phyloP scores from a whole-genome alignment of 140 eudicot genomes.

The Anethum foeniculum region DNA sequence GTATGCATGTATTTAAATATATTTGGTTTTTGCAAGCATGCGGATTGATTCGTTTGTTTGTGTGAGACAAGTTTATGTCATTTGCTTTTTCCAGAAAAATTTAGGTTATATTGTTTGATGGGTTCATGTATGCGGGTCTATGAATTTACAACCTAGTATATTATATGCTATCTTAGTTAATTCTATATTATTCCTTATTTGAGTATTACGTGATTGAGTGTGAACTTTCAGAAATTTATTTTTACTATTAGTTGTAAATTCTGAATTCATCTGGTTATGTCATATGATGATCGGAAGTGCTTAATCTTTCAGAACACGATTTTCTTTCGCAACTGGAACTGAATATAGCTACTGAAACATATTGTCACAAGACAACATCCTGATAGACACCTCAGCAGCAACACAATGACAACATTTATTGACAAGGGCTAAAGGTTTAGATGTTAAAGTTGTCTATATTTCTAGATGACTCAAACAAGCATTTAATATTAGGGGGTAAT shows the following conservation, averaged over 20 bases:
- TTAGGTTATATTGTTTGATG: too few relatives aligned
- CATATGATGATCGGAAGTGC: background rate
- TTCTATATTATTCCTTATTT: too few relatives aligned
- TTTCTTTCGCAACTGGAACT: background rate
- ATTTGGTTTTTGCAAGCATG: background rate
- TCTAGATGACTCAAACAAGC: background rate
- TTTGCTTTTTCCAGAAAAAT: too few relatives aligned
- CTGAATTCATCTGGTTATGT: background rate
- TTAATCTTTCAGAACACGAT: background rate
- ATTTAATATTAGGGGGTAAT: background rate
- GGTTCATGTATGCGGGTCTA: too few relatives aligned
- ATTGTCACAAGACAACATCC: background rate
- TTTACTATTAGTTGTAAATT: background rate
- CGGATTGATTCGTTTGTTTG: background rate
- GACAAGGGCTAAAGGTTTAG: constrained; percentile 4
- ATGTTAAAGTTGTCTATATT: background rate
- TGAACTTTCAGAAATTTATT: background rate
- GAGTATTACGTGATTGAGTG: too few relatives aligned
- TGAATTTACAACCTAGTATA: too few relatives aligned
- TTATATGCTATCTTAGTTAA: too few relatives aligned
- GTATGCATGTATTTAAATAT: background rate
- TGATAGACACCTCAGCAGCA: background rate
- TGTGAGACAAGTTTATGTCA: background rate
- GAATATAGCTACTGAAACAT: background rate
- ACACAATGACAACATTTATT: background rate